A percentile compares a stretch with the other conserved stretches of the same genome.
Conservation (phyloP, 2,329 filamentous ascomycete species). For the Rutstroemia sp. region DNA sequence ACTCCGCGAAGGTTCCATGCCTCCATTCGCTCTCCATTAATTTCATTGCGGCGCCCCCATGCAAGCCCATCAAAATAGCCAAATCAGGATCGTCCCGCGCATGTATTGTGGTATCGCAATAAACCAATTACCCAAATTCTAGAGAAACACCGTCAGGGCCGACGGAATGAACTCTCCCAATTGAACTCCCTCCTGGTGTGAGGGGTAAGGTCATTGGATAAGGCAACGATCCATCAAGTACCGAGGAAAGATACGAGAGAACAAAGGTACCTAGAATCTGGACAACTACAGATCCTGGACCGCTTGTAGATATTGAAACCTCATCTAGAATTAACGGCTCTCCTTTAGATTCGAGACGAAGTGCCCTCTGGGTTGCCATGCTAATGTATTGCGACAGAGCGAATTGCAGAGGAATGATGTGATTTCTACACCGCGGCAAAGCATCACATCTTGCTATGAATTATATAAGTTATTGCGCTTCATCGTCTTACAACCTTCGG, state of each 20-base stretch:
- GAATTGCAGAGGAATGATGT: not conserved
- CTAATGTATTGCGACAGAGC: not conserved
- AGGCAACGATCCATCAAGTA: slow-evolving; percentile 31
- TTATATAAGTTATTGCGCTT: too few relatives aligned
- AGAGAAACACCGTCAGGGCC: slow-evolving; percentile 31
- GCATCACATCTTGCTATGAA: not conserved
- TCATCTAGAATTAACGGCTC: slow-evolving; percentile 21
- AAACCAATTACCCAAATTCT: slow-evolving; percentile 30
- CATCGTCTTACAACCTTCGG: too few relatives aligned
- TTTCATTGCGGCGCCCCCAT: slow-evolving; percentile 25
- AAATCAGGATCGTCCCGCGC: slow-evolving; percentile 30
- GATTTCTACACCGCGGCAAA: not conserved
- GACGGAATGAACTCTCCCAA: slow-evolving; percentile 30
- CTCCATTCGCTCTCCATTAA: slow-evolving; percentile 30
- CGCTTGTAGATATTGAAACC: slow-evolving; percentile 27
- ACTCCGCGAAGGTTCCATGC: slow-evolving; percentile 30
- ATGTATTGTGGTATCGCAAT: slow-evolving; percentile 29
- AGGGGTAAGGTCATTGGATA: slow-evolving; percentile 26
- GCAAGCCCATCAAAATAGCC: slow-evolving; percentile 28
- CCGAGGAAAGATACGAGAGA: slow-evolving; percentile 30
- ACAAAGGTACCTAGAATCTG: slow-evolving; percentile 30
- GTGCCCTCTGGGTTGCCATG: slow-evolving; percentile 1
- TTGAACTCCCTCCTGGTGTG: slow-evolving; percentile 26
- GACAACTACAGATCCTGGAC: slow-evolving; percentile 33
- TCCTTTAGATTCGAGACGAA: not conserved